Conservation (phyloP, 1,139 yeast species). For the Debaryomyces fabryi region DNA sequence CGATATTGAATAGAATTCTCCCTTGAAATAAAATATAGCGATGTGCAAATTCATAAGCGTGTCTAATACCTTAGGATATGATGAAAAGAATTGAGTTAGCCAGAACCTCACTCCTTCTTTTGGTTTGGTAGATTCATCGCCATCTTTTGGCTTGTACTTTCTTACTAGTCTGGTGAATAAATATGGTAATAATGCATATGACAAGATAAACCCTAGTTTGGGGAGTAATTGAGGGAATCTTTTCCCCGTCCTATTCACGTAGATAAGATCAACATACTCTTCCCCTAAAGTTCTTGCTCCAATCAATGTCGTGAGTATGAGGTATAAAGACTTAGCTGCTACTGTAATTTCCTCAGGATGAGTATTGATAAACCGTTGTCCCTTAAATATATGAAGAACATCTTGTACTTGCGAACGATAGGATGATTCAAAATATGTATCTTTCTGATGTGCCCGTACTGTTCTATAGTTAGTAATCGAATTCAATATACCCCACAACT, state of each 20-base stretch:
- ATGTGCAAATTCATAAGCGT: conserved; percentile 66
- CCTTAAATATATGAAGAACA: conserved; percentile 56
- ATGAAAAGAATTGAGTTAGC: conserved; percentile 27
- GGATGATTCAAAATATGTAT: conserved; percentile 65
- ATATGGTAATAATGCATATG: conserved; percentile 63
- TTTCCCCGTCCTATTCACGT: conserved; percentile 57
- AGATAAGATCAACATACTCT: conserved; percentile 85
- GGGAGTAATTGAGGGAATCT: conserved; percentile 50
- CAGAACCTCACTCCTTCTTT: conserved; percentile 12
- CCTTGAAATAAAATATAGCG: conserved; percentile 79
- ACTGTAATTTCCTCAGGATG: conserved; percentile 66
- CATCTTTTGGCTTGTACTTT: conserved; percentile 26
- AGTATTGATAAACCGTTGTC: conserved; percentile 68
- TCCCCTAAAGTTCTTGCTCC: conserved; percentile 90
- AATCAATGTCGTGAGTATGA: conserved; percentile 68
- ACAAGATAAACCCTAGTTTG: conserved; percentile 54
- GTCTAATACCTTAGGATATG: conserved; percentile 51
- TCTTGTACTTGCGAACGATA: conserved; percentile 59
- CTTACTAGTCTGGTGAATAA: conserved; percentile 39
- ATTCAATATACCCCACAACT: conserved; percentile 8
- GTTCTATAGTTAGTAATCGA: conserved; percentile 10
- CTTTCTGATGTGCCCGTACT: conserved; percentile 88
- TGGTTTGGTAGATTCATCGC: conserved; percentile 17
- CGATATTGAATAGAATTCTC: conserved; percentile 75
- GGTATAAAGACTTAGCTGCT: conserved; percentile 60